phyloP scores from a whole-genome alignment of 2,329 filamentous ascomycete genomes.

The Fusarium succisae region DNA sequence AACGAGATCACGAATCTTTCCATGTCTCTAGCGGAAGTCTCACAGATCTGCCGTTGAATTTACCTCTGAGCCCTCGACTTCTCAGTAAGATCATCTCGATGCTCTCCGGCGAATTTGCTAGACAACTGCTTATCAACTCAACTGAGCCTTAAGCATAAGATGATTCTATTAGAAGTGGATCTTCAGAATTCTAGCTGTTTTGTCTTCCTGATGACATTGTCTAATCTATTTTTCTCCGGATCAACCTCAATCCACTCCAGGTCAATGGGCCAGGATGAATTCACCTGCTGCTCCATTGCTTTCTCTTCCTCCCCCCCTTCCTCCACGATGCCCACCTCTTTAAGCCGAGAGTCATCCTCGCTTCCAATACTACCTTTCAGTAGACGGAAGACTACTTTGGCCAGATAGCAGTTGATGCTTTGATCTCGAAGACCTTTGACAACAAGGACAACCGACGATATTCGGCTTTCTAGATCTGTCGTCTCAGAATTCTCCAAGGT shows the following conservation, averaged over 20 bases:
- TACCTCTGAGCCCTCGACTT: too few relatives aligned
- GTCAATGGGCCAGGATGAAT: not conserved
- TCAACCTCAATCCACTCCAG: not conserved
- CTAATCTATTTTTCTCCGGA: not conserved
- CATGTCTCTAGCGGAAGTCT: too few relatives aligned
- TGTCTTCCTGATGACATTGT: not conserved
- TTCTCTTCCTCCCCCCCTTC: not conserved
- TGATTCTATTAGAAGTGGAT: not conserved
- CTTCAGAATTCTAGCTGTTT: not conserved
- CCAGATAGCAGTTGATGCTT: not conserved
- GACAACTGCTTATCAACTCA: not conserved
- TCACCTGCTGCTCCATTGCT: not conserved
- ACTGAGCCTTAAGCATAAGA: not conserved
- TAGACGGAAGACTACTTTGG: not conserved
- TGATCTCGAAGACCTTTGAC: not conserved
- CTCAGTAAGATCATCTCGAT: too few relatives aligned
- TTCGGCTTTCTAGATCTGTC: not conserved
- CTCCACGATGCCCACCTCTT: fast-evolving
- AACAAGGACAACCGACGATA: not conserved
- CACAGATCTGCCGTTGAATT: fast-evolving
- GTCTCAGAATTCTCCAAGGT: fast-evolving
- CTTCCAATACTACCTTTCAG: not conserved
- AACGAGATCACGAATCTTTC: fast-evolving
- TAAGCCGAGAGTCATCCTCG: not conserved
- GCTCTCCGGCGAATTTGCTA: too few relatives aligned